Base-by-base conservation (phyloP, 2,329 filamentous ascomycete genomes). In the Fusarium oxysporum region DNA sequence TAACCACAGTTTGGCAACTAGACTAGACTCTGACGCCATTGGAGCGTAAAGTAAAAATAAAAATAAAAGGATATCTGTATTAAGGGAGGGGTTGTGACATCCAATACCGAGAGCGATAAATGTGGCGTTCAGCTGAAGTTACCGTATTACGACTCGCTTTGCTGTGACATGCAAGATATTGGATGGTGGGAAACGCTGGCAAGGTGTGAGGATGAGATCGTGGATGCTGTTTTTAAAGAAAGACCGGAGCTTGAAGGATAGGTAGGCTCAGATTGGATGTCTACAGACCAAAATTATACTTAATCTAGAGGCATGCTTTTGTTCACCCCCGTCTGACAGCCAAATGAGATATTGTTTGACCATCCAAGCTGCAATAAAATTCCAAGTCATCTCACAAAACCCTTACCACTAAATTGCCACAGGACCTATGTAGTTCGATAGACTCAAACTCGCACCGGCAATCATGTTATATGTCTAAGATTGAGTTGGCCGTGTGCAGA, bases 11-110 rank as follows among this genome's bases (percentile, higher is more conserved):
- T 25, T 40, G 8, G 47, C 47, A 50, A 13, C 11, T 16, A 50
- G 65, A 59, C 40, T 30, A 55, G 65, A 60, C 44, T 41, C 58
- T 68, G 70, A 66, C 48, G 44, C 37, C 50, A 21, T 25, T 35
- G 8, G 33, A 40, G 33, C 11, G 25, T 28, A 40, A 28, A 53
- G 23, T 25, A 28, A n/a, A 53, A 51, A 28, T 12, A n/a, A 28
- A 28, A n/a, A 54, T 16, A 54, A 40, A 51, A 35, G 23, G n/a
- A 9, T 25, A 37, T 21, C 16, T 45, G 25, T 35, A 13, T 8
- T 30, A 44, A 59, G 14, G 38, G 65, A 57, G 65, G 60, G 70
- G 53, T 70, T 43, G 23, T 40, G 41, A 35, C 19, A 37, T 48
- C 33, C 14, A 38, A 35, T 23, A 43, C 17, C 16, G 17, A 28